Base-by-base conservation (phyloP, 805 yeast species). In the Jamesozyma lodderae region DNA sequence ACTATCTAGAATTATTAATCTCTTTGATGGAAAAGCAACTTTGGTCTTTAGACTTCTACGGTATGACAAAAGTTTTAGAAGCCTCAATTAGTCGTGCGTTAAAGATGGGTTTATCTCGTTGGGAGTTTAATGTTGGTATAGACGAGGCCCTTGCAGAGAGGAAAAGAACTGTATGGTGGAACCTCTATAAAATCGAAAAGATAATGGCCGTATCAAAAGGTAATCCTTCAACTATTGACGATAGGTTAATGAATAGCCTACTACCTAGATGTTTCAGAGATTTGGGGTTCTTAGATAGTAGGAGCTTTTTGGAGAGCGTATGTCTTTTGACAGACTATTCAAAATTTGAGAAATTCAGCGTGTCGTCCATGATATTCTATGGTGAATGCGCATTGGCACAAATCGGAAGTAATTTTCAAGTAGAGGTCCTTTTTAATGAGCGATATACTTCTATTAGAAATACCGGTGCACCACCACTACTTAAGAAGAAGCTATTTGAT, bases 71-170 rank as follows among this genome's bases (percentile, higher is more conserved):
- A 31, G 52, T 53, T 2, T 30, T 52, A n/a, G 46, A 44, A 1
- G 45, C 48, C 14, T 53, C 55, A 2, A 32, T 51, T 3, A 46
- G 47, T 24, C 47, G 48, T 32, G 55, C 60, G 4, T 37, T 42
- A 13, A 45, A 36, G n/a, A 37, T 49, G 36, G 64, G 64, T 4
- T 40, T 58, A 4, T 44, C 50, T 8, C 47, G 60, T 14, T 59
- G 64, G 64, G 64, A 59, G 33, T 55, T 38, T 35, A 56, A 56
- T 37, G 55, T 56, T n/a, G 62, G 62, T 5, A 34, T 58, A 36
- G 54, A 52, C 34, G 62, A 58, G 40, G 42, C 36, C 6, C 34
- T 41, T 2, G 61, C 63, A 7, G 63, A 57, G 35, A 44, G 48
- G 25, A 47, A 57, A 33, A 45, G 64, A 38, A 33, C 20, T 9